Conservation (phyloP, 345 rosid genomes). For the Aethionema arabicum region DNA sequence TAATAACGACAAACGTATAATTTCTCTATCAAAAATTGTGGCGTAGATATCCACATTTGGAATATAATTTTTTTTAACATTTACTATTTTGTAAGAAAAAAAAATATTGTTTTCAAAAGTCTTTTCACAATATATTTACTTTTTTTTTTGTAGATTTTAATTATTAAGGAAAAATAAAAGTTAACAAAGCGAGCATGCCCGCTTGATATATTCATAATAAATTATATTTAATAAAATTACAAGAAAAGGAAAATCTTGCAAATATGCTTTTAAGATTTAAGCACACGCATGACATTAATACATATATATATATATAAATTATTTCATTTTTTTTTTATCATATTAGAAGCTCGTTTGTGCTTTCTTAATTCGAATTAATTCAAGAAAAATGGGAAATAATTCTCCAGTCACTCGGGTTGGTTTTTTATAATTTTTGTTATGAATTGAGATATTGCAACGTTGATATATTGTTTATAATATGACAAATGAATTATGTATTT, state of each 20-base stretch:
- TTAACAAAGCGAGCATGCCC: slow-evolving; percentile 2
- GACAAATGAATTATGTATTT: neutral
- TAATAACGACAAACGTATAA: neutral
- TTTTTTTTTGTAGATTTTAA: neutral
- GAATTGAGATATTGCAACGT: neutral
- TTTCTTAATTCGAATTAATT: neutral
- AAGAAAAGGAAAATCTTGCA: slow-evolving; percentile 11
- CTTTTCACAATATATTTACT: neutral
- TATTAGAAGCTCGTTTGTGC: neutral
- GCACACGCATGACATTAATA: neutral
- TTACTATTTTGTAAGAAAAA: neutral
- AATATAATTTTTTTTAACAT: slow-evolving; percentile 4
- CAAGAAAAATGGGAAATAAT: neutral
- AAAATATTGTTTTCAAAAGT: neutral
- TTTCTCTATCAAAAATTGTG: neutral
- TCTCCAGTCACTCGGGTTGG: slow-evolving; percentile 1
- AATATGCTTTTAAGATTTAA: neutral
- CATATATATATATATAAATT: neutral
- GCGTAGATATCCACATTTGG: slow-evolving; percentile 6
- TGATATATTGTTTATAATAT: neutral
- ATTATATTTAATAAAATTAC: neutral
- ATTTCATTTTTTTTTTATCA: too few relatives aligned
- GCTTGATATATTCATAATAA: neutral
- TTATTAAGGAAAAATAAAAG: too few relatives aligned
- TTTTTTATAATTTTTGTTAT: neutral